phyloP scores from a whole-genome alignment of 2,329 filamentous ascomycete species.

The Xylariaceae sp. region DNA sequence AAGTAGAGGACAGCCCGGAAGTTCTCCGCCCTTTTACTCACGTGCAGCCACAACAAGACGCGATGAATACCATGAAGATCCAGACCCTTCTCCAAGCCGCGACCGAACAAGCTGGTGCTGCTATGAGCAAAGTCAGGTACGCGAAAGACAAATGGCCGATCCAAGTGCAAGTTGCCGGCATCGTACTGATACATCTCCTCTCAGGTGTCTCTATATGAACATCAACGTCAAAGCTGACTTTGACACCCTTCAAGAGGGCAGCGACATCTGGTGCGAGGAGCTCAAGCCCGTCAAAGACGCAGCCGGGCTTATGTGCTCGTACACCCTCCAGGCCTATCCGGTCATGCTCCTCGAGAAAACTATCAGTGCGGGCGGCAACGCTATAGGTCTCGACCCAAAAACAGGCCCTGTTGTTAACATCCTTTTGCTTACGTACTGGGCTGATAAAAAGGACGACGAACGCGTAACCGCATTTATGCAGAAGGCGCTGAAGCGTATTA shows the following conservation, averaged over 20 bases:
- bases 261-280: conserved; percentile 5
- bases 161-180: background rate
- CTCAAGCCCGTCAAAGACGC: conserved; percentile 15
- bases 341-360: conserved; percentile 17
- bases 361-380: conserved; percentile 16
- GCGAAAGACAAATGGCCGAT: background rate
- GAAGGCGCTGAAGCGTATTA: conserved; percentile 13
- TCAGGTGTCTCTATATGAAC: conserved; percentile 11
- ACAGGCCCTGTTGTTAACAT: conserved; percentile 20
- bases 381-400: conserved; percentile 15
- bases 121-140: background rate
- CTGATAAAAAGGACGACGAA: conserved; percentile 18
- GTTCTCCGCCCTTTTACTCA: conserved; percentile 1
- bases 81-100: background rate
- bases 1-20: background rate
- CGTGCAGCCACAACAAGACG: background rate
- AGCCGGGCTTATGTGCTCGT: conserved; percentile 16
- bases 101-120: background rate
- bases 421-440: conserved; percentile 18
- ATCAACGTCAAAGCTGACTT: conserved; percentile 7
- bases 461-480: conserved; percentile 8
- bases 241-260: conserved; percentile 3
- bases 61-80: background rate
- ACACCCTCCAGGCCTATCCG: conserved; percentile 21
- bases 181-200: background rate